Evolutionary conservation across 208 protist species (phyloP), one percentile per base, ranked within the genome.

Genomic region (Leishmania tarentolae): DNA sequence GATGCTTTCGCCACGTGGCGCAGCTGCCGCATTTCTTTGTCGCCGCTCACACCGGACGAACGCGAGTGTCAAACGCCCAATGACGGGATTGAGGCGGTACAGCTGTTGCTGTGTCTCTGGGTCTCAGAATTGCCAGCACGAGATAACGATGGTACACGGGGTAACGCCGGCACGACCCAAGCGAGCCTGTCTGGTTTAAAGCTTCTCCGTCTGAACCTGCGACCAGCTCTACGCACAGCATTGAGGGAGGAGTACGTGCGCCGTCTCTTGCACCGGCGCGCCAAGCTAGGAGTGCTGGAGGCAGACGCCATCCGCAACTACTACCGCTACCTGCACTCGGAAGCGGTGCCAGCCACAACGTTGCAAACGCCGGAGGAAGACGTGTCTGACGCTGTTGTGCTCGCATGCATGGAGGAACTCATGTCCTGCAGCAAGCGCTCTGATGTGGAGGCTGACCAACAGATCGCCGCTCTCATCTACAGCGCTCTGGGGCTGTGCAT

Each of bases 1-100:
- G 83, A 92, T 15, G 83, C 77, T 37, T 90, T 97, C 56, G 65
- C 89, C 63, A 75, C 76, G 35, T 97, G 93, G 93, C 86, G 82
- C 82, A 91, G 84, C 66, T 69, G 83, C 37, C 83, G 74, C 70
- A 57, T 91, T 28, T 31, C 73, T n/a, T 44, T 52, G 0, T 85
- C 82, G 3, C 76, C 93, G 9, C 93, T 91, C 81, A 81, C 65
- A 35, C 65, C 70, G 6, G 76, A 72, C 35, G 78, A 81, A 46
- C 75, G 73, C 68, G 76, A 79, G 70, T 70, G 57, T 40, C 79
- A 21, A 50, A 28, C 61, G 56, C 37, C 3, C 31, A 76, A 50
- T 57, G 73, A 79, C 24, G 79, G 79, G 0, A 46, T 87, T 11
- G 75, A 78, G 31, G 84, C 84, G 74, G 85, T 88, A 73, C 79